These are phyloP conservation scores for Panaeolus cyanescens DNA, from an alignment of 768 basidiomycete genomes.

Conservation along the genomic window DNA sequence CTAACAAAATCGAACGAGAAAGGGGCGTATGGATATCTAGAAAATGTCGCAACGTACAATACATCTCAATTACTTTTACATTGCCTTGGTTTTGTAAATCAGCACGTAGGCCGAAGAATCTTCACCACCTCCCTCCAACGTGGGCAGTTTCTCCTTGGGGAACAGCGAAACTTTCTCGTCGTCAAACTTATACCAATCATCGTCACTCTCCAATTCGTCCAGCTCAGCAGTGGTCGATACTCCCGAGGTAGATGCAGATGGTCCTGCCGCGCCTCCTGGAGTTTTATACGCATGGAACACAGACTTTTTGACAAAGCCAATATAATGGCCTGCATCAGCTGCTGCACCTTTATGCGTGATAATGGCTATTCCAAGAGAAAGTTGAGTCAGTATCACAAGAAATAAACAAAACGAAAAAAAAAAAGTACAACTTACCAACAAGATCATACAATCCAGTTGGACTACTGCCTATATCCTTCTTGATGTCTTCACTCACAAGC, in stretches of 20 bases:
- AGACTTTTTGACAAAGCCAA: slow-evolving; percentile 85
- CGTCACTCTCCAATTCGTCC: slow-evolving; percentile 57
- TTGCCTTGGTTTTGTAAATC: slow-evolving; percentile 72
- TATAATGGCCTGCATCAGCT: slow-evolving; percentile 96
- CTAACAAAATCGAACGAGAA: too few species aligned
- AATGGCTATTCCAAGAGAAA: slow-evolving; percentile 57
- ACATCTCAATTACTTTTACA: not conserved
- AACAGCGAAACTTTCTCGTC: slow-evolving; percentile 93
- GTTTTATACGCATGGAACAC: slow-evolving; percentile 52
- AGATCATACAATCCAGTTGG: slow-evolving; percentile 88
- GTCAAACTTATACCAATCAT: slow-evolving; percentile 96
- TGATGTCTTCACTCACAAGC: slow-evolving; percentile 64
- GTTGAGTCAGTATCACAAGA: not conserved
- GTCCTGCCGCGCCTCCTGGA: slow-evolving; percentile 1
- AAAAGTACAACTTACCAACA: slow-evolving; percentile 60
- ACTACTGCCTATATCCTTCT: slow-evolving; percentile 72
- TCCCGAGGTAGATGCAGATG: slow-evolving; percentile 16
- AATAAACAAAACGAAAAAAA: not conserved
- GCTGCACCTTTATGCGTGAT: slow-evolving; percentile 97
- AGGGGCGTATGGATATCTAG: too few species aligned
- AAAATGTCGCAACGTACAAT: not conserved
- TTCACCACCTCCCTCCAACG: slow-evolving; percentile 90
- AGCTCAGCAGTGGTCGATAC: slow-evolving; percentile 32
- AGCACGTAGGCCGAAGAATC: slow-evolving; percentile 90
- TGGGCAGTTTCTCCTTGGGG: slow-evolving; percentile 78